Conservation (phyloP, 2,329 filamentous ascomycete species). For the Pestalotiopsis fici region DNA sequence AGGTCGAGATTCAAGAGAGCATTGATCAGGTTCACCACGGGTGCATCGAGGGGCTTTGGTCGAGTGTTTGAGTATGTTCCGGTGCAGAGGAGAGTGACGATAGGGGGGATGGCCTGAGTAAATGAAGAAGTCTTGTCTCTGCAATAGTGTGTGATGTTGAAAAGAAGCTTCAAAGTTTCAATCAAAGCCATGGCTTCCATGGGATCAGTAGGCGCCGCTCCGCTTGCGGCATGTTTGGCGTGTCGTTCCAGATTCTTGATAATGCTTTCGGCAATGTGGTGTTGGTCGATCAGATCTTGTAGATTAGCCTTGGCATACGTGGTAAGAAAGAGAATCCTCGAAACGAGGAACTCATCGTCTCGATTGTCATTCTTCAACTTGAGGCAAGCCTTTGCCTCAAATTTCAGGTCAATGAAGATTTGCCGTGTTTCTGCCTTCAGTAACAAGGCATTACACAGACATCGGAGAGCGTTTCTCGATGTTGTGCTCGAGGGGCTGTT, state of each 20-base stretch:
- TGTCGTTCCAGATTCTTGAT: conserved; percentile 72
- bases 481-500: conserved; percentile 62
- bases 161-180: conserved; percentile 85
- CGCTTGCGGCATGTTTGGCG: conserved; percentile 42
- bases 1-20: conserved; percentile 79
- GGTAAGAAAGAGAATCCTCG: conserved; percentile 77
- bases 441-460: conserved; percentile 82
- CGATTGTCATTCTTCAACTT: conserved; percentile 71
- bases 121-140: conserved; percentile 64
- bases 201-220: conserved; percentile 41
- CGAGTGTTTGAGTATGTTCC: conserved; percentile 51
- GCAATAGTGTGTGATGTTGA: conserved; percentile 81
- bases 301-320: conserved; percentile 77
- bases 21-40: conserved; percentile 75
- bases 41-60: conserved; percentile 68
- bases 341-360: conserved; percentile 84
- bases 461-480: conserved; percentile 76
- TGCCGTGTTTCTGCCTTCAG: conserved; percentile 69
- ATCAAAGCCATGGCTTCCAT: conserved; percentile 79
- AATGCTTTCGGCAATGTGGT: conserved; percentile 69
- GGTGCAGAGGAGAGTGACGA: conserved; percentile 70
- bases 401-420: conserved; percentile 71
- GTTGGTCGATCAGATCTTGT: conserved; percentile 62
- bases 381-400: conserved; percentile 66
- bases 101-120: conserved; percentile 65